Conservation (phyloP, 306 rosid species). For the Crotalaria pallida region DNA sequence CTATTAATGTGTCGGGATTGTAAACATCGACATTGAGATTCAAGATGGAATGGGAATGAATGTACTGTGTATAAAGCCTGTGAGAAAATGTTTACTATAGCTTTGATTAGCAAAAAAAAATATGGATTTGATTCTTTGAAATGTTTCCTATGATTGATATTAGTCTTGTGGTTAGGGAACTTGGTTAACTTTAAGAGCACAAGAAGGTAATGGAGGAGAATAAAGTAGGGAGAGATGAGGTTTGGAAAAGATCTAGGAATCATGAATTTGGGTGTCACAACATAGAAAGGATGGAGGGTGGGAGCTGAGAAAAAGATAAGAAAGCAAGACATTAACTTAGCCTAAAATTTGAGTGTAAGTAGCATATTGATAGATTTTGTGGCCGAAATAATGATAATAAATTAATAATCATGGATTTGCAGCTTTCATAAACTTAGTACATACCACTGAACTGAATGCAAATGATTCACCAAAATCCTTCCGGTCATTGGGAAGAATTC, state of each 20-base stretch:
- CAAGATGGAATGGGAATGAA: neutral
- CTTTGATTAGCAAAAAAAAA: slow-evolving; percentile 1
- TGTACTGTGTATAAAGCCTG: neutral
- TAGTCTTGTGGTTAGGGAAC: slow-evolving; percentile 1
- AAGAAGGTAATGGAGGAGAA: neutral
- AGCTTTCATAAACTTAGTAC: neutral
- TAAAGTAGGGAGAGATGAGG: neutral
- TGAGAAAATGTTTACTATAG: neutral
- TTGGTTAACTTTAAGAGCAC: neutral
- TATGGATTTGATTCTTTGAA: slow-evolving; percentile 8
- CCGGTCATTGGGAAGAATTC: neutral
- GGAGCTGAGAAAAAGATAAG: too few species aligned
- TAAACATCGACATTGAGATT: neutral
- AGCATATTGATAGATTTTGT: too few species aligned
- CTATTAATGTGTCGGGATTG: neutral
- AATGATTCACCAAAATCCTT: slow-evolving; percentile 10
- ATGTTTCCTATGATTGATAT: neutral
- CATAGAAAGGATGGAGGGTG: neutral
- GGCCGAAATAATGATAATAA: too few species aligned
- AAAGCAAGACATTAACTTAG: too few species aligned
- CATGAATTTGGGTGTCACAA: neutral
- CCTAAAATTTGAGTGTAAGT: too few species aligned
- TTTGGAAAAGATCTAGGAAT: neutral
- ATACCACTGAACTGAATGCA: neutral
- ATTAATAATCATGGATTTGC: neutral